Evolutionary conservation across 768 basidiomycete species (phyloP), one percentile per base, ranked within the genome.

Genomic region (Galerina marginata): DNA sequence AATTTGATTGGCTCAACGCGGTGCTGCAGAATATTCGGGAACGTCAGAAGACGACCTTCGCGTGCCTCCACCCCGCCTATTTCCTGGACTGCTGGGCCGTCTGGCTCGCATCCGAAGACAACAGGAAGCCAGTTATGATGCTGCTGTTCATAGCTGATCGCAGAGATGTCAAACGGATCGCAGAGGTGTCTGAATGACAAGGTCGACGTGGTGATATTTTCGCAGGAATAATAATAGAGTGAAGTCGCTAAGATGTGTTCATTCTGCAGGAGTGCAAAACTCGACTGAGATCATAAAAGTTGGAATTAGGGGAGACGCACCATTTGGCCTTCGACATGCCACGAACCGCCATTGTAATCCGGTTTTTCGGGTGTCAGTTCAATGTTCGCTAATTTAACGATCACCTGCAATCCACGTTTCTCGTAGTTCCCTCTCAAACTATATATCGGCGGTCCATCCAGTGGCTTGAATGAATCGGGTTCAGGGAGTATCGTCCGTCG

Each of bases 21-120:
- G 59, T 82, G 79, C 55, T 80, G 79, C 42, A 77, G 70, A 49
- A 79, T 64, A 59, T 81, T 81, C 2, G 80, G 80, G 64, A 80
- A 81, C 0, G 74, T 75, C 37, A 81, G 64, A 14, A 75, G 67
- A 5, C 80, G 70, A 1, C 75, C 76, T 54, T 75, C 71, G 2
- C 61, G 65, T 4, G 80, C 77, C 12, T 69, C 65, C 16, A 82
- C 66, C 1, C 66, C 46, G 1, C 80, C 80, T 6, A 78, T 50
- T 16, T 71, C 51, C 58, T 77, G 73, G 3, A 77, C 56, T 0
- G 62, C 59, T 9, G 70, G 58, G 2, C 58, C 71, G 25, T 66
- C 56, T 11, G 70, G 69, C 29, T 64, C 49, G 26, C 66, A 66
- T 16, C 73, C 74, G 55, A 69, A 75, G 42, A 78, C 56, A 6